Conservation (phyloP, 2,329 filamentous ascomycete species). For the Penicillium thymicola region DNA sequence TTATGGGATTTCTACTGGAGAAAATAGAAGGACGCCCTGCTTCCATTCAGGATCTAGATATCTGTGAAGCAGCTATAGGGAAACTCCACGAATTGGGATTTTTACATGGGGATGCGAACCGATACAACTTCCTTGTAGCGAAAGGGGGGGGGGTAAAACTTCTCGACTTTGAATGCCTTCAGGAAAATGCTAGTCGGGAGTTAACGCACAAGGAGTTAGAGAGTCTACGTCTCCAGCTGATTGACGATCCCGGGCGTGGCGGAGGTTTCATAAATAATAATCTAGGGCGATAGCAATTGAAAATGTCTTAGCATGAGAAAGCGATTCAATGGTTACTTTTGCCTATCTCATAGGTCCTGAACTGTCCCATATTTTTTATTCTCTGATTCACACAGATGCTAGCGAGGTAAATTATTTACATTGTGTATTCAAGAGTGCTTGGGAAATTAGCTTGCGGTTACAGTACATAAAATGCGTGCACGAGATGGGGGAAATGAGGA, state of each 20-base stretch:
- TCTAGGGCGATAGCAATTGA: background rate
- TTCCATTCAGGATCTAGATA: background rate
- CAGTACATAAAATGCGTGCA: no score
- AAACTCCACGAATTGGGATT: constrained; percentile 15
- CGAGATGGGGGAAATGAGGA: no score
- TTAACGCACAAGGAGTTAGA: constrained; percentile 26
- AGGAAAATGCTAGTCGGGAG: constrained; percentile 16
- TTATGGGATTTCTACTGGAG: constrained; percentile 37
- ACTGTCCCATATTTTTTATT: no score
- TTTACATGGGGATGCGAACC: constrained; percentile 40
- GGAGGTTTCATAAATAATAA: constrained; percentile 12
- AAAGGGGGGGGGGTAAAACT: background rate
- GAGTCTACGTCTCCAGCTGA: constrained; percentile 28
- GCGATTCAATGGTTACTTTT: background rate
- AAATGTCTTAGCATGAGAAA: background rate
- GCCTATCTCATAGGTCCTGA: no score
- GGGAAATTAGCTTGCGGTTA: no score
- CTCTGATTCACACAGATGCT: no score
- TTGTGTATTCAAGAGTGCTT: no score
- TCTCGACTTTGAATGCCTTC: constrained; percentile 1
- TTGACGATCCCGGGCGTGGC: constrained; percentile 32
- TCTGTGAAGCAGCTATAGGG: constrained; percentile 24
- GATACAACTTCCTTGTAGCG: constrained; percentile 38
- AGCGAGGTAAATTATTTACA: no score
- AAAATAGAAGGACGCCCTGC: constrained; percentile 34